phyloP scores from a whole-genome alignment of 805 yeast species.

The Saturnispora kantuleensis region DNA sequence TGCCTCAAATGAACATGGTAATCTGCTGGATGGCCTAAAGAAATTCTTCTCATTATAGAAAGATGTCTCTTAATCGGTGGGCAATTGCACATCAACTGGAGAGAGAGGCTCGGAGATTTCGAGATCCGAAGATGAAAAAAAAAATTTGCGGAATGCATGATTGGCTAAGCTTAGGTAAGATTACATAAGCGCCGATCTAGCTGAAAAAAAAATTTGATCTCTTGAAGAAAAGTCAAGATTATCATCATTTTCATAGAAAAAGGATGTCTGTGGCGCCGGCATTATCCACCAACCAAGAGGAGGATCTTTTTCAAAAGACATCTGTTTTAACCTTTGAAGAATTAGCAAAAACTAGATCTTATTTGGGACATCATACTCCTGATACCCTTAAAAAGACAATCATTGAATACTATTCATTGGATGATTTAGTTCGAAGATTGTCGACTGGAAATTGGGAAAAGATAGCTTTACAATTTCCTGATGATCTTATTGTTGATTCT shows the following conservation, averaged over 20 bases:
- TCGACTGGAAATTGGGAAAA: constrained; percentile 28
- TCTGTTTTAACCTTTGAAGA: constrained; percentile 19
- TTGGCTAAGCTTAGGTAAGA: too few species aligned
- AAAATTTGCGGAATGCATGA: neutral
- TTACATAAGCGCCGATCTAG: too few species aligned
- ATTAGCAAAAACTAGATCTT: constrained; percentile 13
- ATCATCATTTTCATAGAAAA: neutral
- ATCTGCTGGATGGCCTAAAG: constrained; percentile 69
- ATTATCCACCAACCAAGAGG: constrained; percentile 67
- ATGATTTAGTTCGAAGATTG: constrained; percentile 17
- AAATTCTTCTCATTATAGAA: constrained; percentile 4
- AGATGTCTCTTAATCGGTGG: constrained; percentile 1
- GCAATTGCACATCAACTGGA: neutral
- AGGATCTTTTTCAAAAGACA: constrained; percentile 35
- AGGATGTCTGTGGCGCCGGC: constrained; percentile 36
- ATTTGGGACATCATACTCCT: constrained; percentile 22
- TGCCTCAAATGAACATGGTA: constrained; percentile 95
- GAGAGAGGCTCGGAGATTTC: neutral
- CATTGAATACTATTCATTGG: constrained; percentile 44
- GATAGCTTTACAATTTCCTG: constrained; percentile 89
- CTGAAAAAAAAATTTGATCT: neutral
- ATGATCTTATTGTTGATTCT: constrained; percentile 66
- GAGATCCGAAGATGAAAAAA: too few species aligned
- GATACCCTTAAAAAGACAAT: constrained; percentile 28
- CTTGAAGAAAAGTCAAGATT: neutral